Conservation (phyloP, 768 basidiomycete genomes). For the Tylopilus vinaceipallidus region DNA sequence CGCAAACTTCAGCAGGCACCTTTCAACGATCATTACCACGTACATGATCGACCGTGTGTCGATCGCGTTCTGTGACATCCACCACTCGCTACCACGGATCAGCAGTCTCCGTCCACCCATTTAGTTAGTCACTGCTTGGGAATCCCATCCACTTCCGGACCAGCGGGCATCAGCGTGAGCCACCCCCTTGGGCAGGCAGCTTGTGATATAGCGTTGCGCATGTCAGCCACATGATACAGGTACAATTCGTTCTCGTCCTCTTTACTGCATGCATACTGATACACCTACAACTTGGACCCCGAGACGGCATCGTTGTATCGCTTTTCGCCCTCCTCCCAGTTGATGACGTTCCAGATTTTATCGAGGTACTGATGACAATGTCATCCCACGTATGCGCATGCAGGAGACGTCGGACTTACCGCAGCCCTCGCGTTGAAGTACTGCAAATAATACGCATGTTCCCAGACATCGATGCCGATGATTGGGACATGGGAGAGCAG, state of each 20-base stretch:
- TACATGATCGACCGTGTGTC: no score
- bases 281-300: constrained; percentile 36
- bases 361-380: constrained; percentile 55
- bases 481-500: constrained; percentile 74
- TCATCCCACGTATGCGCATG: neutral
- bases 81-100: no score
- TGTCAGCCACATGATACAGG: constrained; percentile 4
- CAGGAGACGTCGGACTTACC: no score
- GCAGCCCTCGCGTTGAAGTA: constrained; percentile 94
- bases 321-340: constrained; percentile 74
- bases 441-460: constrained; percentile 96
- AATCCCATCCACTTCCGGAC: no score
- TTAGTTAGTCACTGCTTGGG: no score
- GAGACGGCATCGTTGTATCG: constrained; percentile 49
- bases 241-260: neutral
- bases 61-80: no score
- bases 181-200: no score
- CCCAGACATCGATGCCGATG: constrained; percentile 95
- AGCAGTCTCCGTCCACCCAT: no score
- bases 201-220: neutral
- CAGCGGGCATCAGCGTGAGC: no score
- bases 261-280: neutral
- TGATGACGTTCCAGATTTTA: constrained; percentile 72
- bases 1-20: no score
- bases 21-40: no score